Evolutionary conservation across 2,329 filamentous ascomycete genomes (phyloP).

Genomic region (Hypoxylon sp.): DNA sequence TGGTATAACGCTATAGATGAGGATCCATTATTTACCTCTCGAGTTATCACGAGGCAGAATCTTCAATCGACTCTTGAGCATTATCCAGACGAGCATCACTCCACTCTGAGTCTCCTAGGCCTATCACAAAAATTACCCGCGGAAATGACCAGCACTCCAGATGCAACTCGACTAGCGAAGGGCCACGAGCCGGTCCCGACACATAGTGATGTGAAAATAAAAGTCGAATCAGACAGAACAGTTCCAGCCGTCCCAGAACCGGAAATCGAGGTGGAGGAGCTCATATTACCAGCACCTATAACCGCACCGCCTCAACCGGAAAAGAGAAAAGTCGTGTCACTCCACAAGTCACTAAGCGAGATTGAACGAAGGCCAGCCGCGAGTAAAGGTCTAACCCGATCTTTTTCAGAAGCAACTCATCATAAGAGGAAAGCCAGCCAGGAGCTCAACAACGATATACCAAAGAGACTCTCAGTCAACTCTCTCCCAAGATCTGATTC

Average conservation of each 20-base stretch:
- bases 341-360: constrained; percentile 40
- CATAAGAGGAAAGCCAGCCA: constrained; percentile 44
- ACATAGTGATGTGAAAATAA: not conserved
- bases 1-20: constrained; percentile 57
- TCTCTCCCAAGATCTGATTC: constrained; percentile 22
- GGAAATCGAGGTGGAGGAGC: not conserved
- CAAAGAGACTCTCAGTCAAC: constrained; percentile 38
- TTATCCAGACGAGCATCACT: constrained; percentile 49
- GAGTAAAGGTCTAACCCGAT: constrained; percentile 31
- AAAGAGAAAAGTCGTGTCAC: constrained; percentile 8
- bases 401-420: constrained; percentile 38
- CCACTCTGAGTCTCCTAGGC: constrained; percentile 30
- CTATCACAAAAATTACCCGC: constrained; percentile 20
- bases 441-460: constrained; percentile 11
- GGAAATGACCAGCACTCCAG: constrained; percentile 14
- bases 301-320: constrained; percentile 1
- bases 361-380: constrained; percentile 22
- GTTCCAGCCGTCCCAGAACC: not conserved
- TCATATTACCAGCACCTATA: not conserved
- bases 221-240: not conserved
- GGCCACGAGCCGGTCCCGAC: not conserved
- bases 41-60: constrained; percentile 53
- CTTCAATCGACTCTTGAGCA: constrained; percentile 49
- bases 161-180: constrained; percentile 11
- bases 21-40: constrained; percentile 48